Evolutionary conservation across 495 filamentous ascomycete genomes (phyloP).

Genomic region (Penicillium samsonianum): DNA sequence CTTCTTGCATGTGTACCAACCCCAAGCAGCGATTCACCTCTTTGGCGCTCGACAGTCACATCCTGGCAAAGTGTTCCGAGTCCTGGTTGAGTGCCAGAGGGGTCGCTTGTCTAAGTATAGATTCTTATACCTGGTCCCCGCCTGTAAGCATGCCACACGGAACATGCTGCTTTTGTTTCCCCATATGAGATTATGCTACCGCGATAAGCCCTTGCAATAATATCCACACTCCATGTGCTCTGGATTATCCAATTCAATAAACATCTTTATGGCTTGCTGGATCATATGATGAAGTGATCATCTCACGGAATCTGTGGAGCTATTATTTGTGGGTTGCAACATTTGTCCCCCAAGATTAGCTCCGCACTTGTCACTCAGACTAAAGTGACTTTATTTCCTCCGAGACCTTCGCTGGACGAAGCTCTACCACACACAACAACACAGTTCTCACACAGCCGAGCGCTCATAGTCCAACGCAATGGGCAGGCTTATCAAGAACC

Average conservation of each 20-base stretch:
- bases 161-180: constrained; percentile 8
- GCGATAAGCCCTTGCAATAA: constrained; percentile 10
- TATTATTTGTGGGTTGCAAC: constrained; percentile 4
- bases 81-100: constrained; percentile 5
- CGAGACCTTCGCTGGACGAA: constrained; percentile 31
- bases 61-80: constrained; percentile 8
- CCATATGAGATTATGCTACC: constrained; percentile 15
- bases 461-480: constrained; percentile 53
- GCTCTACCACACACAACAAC: constrained; percentile 8
- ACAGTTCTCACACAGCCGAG: constrained; percentile 7
- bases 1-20: constrained; percentile 11
- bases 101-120: constrained; percentile 28
- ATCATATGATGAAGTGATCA: constrained; percentile 9
- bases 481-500: constrained; percentile 98
- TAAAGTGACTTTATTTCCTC: constrained; percentile 7
- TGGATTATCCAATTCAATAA: neutral
- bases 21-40: constrained; percentile 18
- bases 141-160: constrained; percentile 11
- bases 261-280: neutral
- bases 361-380: neutral
- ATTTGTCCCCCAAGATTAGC: neutral
- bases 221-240: neutral
- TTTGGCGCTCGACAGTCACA: constrained; percentile 23
- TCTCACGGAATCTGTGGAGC: neutral
- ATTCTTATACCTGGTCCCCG: constrained; percentile 19